These are phyloP conservation scores for Zoysia japonica DNA, from an alignment of 176 grass and related monocot genomes.

Conservation along the genomic window DNA sequence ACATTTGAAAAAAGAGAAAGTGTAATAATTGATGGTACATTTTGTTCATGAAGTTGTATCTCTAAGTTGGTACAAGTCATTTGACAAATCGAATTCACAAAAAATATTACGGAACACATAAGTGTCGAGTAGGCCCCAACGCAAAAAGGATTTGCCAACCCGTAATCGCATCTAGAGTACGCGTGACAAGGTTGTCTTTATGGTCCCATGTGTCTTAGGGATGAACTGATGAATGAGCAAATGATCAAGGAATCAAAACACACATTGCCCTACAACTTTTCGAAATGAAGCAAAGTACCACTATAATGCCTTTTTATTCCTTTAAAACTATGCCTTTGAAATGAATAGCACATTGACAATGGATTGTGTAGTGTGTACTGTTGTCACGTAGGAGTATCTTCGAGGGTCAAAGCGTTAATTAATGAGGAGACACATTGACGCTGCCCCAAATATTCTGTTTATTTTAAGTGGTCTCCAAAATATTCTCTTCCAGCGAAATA, in stretches of 20 bases:
- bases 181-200: constrained; percentile 16
- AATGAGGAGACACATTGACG: constrained; percentile 31
- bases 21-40: no score
- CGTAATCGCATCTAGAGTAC: constrained; percentile 18
- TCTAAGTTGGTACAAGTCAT: no score
- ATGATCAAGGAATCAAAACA: constrained; percentile 27
- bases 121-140: not conserved
- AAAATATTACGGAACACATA: not conserved
- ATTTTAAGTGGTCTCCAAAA: not conserved
- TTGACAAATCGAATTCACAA: no score
- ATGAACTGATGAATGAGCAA: constrained; percentile 26
- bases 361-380: constrained; percentile 2
- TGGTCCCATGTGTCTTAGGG: constrained; percentile 2
- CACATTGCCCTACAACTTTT: constrained; percentile 5
- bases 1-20: no score
- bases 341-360: constrained; percentile 17
- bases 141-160: not conserved
- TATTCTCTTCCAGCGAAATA: not conserved
- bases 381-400: not conserved
- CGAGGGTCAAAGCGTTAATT: constrained; percentile 13
- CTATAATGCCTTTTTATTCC: not conserved
- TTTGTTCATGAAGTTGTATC: no score
- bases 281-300: constrained; percentile 13
- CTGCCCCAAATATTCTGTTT: constrained; percentile 40
- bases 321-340: not conserved